A percentile compares a stretch with the other conserved stretches of the same genome.
Evolutionary conservation across 805 yeast species (phyloP).

Genomic region (Cyberlindnera galapagoensis): DNA sequence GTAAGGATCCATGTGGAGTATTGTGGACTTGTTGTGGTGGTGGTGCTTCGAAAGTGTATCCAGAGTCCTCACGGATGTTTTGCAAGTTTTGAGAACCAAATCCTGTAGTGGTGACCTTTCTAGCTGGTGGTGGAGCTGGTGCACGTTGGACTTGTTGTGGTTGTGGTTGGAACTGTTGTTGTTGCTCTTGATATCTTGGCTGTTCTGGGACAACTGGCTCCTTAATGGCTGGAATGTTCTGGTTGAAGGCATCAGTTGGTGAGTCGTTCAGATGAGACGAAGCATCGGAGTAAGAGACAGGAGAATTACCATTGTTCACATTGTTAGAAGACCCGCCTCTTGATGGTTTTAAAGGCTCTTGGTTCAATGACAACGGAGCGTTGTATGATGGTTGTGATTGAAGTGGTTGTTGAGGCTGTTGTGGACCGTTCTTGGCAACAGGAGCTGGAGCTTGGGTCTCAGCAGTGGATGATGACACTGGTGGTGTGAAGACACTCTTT

Average conservation of each 20-base stretch:
- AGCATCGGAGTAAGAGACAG: conserved; percentile 12
- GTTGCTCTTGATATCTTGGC: conserved; percentile 3
- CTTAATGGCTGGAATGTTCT: conserved; percentile 1
- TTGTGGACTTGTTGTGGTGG: conserved; percentile 6
- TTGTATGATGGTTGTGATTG: conserved; percentile 1
- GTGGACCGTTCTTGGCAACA: conserved; percentile 4
- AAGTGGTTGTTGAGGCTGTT: too few species aligned
- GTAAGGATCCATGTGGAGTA: conserved; percentile 12
- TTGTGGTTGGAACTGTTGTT: conserved; percentile 28
- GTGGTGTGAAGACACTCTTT: not conserved
- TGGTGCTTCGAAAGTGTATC: conserved; percentile 13
- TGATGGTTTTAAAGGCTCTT: conserved; percentile 31
- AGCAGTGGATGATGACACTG: conserved; percentile 1
- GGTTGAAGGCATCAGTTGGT: conserved; percentile 5
- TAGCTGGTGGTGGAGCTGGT: conserved; percentile 57
- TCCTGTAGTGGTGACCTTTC: conserved; percentile 41
- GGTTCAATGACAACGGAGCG: conserved; percentile 24
- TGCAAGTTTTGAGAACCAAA: conserved; percentile 17
- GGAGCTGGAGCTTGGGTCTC: conserved; percentile 14
- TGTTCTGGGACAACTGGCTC: conserved; percentile 1
- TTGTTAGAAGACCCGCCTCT: conserved; percentile 18
- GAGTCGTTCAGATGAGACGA: conserved; percentile 13
- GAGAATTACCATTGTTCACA: conserved; percentile 5
- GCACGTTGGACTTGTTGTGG: conserved; percentile 41
- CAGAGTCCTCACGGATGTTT: conserved; percentile 28